Evolutionary conservation across 306 rosid genomes (phyloP).

Genomic region (Medicago truncatula): DNA sequence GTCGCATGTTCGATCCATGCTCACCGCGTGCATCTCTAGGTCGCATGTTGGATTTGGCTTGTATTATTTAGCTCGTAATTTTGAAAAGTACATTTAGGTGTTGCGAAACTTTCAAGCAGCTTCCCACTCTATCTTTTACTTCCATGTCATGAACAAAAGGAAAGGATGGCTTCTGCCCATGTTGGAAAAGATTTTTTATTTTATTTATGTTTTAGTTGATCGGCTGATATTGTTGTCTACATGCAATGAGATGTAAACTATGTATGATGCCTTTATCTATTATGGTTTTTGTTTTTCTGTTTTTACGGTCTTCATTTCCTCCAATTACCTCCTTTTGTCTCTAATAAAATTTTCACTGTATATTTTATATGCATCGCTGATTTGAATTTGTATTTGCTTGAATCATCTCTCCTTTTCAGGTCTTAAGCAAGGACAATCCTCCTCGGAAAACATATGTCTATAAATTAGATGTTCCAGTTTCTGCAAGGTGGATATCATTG

Average conservation of each 20-base stretch:
- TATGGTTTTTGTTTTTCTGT: neutral
- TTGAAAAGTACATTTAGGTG: slow-evolving; percentile 21
- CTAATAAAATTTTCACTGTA: neutral
- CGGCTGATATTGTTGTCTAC: neutral
- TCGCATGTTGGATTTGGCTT: slow-evolving; percentile 35
- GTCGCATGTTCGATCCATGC: slow-evolving; percentile 79
- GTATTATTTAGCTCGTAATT: slow-evolving; percentile 19
- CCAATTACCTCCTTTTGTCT: slow-evolving; percentile 13
- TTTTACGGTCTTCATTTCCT: slow-evolving; percentile 13
- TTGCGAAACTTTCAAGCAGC: slow-evolving; percentile 11
- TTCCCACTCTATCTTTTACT: neutral
- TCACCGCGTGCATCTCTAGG: slow-evolving; percentile 60
- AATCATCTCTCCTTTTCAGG: slow-evolving; percentile 62
- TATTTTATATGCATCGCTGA: slow-evolving; percentile 3
- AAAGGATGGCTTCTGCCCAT: neutral
- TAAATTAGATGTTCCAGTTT: slow-evolving; percentile 81
- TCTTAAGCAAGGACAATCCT: slow-evolving; percentile 86
- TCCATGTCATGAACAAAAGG: slow-evolving; percentile 30
- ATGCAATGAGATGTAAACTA: slow-evolving; percentile 8
- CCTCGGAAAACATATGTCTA: slow-evolving; percentile 80
- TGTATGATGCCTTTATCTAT: neutral
- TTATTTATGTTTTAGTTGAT: slow-evolving; percentile 4
- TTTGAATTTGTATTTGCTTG: slow-evolving; percentile 39
- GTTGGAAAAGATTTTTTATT: neutral
- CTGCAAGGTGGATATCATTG: slow-evolving; percentile 86